These are phyloP conservation scores for Ensete ventricosum DNA, from an alignment of 176 grass and related monocot species.

Conservation along the genomic window DNA sequence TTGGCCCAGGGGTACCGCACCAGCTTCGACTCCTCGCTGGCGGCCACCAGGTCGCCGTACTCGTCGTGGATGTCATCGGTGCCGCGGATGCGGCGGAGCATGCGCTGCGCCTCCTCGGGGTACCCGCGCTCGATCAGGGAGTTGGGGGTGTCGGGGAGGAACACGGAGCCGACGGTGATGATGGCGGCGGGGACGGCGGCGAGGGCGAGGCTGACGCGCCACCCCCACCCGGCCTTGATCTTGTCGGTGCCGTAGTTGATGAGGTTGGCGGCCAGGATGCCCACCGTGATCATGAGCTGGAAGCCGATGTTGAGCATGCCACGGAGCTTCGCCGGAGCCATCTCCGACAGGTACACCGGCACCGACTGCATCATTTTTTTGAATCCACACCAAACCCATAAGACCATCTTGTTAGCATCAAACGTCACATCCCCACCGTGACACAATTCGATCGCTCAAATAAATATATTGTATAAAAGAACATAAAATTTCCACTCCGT, in stretches of 20 bases:
- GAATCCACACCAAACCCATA: too few species aligned
- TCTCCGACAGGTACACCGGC: constrained; percentile 86
- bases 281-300: constrained; percentile 89
- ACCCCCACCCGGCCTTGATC: constrained; percentile 71
- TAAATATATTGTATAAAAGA: too few species aligned
- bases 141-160: constrained; percentile 92
- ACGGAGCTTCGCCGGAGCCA: constrained; percentile 74
- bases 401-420: too few species aligned
- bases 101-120: constrained; percentile 36
- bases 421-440: too few species aligned
- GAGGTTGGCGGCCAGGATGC: constrained; percentile 67
- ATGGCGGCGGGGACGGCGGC: constrained; percentile 74
- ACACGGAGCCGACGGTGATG: constrained; percentile 73
- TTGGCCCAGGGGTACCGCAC: constrained; percentile 61
- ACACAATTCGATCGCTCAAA: too few species aligned
- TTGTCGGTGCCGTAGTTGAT: constrained; percentile 89
- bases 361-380: constrained; percentile 47
- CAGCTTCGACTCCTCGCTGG: constrained; percentile 67
- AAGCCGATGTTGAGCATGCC: constrained; percentile 98
- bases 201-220: constrained; percentile 77
- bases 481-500: too few species aligned
- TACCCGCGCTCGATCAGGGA: constrained; percentile 78
- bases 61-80: constrained; percentile 68
- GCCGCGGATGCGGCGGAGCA: constrained; percentile 83
- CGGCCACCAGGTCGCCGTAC: constrained; percentile 65